phyloP scores from a whole-genome alignment of 2,329 filamentous ascomycete genomes.

The Alternaria ethzedia region DNA sequence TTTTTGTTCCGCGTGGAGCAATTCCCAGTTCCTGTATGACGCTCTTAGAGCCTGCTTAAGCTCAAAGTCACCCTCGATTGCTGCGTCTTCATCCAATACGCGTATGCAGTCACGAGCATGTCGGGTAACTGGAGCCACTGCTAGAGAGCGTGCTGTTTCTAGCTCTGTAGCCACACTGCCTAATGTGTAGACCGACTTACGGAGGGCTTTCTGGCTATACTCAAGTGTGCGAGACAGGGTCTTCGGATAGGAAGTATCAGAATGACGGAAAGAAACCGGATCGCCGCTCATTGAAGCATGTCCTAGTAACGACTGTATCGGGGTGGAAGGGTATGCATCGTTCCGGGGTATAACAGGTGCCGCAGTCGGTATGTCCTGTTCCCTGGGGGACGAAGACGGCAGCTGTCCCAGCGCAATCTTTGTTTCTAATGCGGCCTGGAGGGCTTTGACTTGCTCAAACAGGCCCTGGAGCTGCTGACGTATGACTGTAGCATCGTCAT shows the following conservation, averaged over 20 bases:
- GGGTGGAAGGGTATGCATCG: neutral
- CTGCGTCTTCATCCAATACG: neutral
- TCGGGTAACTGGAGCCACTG: neutral
- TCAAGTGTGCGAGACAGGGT: neutral
- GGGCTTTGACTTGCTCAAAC: slow-evolving; percentile 18
- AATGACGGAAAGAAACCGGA: neutral
- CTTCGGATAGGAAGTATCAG: neutral
- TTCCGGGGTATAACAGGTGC: neutral
- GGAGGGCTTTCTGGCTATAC: neutral
- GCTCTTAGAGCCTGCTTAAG: neutral
- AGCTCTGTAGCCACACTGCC: neutral
- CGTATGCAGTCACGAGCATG: neutral
- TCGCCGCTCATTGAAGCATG: neutral
- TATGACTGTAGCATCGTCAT: neutral
- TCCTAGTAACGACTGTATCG: neutral
- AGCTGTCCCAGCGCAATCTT: neutral
- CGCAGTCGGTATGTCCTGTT: neutral
- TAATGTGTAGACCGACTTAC: neutral
- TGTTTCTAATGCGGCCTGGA: slow-evolving; percentile 13
- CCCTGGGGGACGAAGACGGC: neutral
- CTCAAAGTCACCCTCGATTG: neutral
- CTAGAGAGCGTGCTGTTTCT: neutral
- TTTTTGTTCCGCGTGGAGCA: neutral
- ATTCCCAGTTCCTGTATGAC: neutral
- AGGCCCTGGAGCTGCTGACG: slow-evolving; percentile 21